phyloP scores from a whole-genome alignment of 2,329 filamentous ascomycete genomes.

The Talaromyces sp. region DNA sequence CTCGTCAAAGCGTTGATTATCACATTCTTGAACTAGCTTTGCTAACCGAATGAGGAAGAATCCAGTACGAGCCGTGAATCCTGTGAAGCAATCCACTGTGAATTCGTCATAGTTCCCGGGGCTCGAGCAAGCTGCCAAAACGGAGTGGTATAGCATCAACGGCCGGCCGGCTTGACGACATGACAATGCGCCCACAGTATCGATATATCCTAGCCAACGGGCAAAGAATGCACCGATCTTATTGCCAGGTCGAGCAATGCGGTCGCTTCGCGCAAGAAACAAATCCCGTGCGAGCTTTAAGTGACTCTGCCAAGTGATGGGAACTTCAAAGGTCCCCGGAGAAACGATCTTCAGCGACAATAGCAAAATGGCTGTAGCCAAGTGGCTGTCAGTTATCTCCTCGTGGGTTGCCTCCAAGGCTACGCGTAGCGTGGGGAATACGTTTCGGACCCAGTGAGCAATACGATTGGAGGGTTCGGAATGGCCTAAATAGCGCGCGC shows the following conservation, averaged over 20 bases:
- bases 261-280: constrained; percentile 67
- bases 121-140: constrained; percentile 51
- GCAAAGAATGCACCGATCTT: constrained; percentile 72
- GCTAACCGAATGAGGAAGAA: constrained; percentile 72
- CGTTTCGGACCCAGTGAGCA: constrained; percentile 76
- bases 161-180: constrained; percentile 60
- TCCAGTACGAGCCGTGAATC: constrained; percentile 73
- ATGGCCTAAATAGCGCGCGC: constrained; percentile 72
- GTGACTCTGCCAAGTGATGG: constrained; percentile 79
- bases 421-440: constrained; percentile 66
- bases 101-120: constrained; percentile 62
- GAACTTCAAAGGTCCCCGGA: constrained; percentile 77
- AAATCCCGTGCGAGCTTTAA: constrained; percentile 75
- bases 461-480: constrained; percentile 76
- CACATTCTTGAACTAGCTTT: constrained; percentile 69
- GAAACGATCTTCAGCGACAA: constrained; percentile 82
- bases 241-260: constrained; percentile 55
- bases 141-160: constrained; percentile 54
- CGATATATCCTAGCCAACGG: constrained; percentile 82
- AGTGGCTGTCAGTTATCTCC: constrained; percentile 70
- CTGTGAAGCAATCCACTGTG: constrained; percentile 78
- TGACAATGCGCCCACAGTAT: constrained; percentile 72
- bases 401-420: constrained; percentile 64
- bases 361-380: constrained; percentile 84
- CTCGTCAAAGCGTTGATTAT: constrained; percentile 64